Conservation (phyloP, 768 basidiomycete species). For the Gymnopilus junonius region DNA sequence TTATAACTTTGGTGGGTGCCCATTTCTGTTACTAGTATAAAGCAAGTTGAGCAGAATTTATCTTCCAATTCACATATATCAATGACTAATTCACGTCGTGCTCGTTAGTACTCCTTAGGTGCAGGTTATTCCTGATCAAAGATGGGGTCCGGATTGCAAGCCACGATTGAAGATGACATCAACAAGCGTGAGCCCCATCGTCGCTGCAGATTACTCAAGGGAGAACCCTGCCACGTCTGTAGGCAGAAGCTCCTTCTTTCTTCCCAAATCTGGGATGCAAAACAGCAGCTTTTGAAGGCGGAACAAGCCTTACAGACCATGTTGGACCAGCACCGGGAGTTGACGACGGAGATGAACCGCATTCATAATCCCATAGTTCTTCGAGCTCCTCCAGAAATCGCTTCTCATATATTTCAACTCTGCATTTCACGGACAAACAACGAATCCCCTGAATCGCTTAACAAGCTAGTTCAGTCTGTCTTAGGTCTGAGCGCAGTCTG, state of each 20-base stretch:
- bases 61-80: too few relatives aligned
- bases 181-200: background rate
- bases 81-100: too few relatives aligned
- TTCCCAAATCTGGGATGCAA: background rate
- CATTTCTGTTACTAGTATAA: too few relatives aligned
- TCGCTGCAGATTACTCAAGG: background rate
- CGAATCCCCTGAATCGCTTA: background rate
- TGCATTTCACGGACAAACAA: background rate
- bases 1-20: too few relatives aligned
- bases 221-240: background rate
- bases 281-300: background rate
- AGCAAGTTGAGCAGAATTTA: too few relatives aligned
- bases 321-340: background rate
- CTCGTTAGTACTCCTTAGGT: too few relatives aligned
- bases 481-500: background rate
- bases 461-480: background rate
- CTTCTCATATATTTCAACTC: background rate
- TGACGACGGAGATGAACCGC: background rate
- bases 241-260: background rate
- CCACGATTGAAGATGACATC: background rate
- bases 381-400: background rate
- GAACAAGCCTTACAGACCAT: background rate
- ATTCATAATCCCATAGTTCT: background rate
- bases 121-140: too few relatives aligned
- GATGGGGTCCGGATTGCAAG: background rate